These are phyloP conservation scores for Phytopythium kandeliae DNA, from an alignment of 352 stramenopile species.

Conservation along the genomic window DNA sequence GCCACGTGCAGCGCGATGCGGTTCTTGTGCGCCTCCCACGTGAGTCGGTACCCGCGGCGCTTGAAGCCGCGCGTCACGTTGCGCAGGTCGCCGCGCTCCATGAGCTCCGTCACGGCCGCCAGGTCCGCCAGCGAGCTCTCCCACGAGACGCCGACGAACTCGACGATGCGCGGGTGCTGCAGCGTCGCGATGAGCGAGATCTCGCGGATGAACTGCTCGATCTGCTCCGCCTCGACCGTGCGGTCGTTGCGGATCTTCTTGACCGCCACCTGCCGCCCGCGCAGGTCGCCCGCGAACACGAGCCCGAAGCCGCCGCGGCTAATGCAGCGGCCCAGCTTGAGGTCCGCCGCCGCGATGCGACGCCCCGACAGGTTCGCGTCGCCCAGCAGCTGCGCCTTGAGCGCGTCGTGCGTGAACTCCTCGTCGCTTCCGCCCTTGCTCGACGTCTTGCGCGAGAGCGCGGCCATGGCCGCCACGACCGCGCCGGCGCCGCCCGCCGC, in stretches of 20 bases:
- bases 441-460: constrained; percentile 1
- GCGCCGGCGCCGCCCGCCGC: constrained; percentile 5
- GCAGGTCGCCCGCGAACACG: constrained; percentile 31
- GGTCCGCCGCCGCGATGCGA: constrained; percentile 26
- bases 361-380: constrained; percentile 26
- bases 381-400: constrained; percentile 21
- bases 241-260: constrained; percentile 37
- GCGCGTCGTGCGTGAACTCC: constrained; percentile 20
- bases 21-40: constrained; percentile 46
- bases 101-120: constrained; percentile 61
- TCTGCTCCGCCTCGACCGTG: constrained; percentile 23
- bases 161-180: constrained; percentile 58
- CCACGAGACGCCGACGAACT: constrained; percentile 67
- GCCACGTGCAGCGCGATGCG: constrained; percentile 58
- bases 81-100: constrained; percentile 64
- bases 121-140: constrained; percentile 42
- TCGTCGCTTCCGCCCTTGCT: constrained; percentile 12
- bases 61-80: constrained; percentile 36
- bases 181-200: constrained; percentile 62
- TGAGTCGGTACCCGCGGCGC: constrained; percentile 18
- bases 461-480: constrained; percentile 5
- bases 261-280: constrained; percentile 27
- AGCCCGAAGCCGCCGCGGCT: constrained; percentile 39
- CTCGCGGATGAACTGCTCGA: constrained; percentile 38
- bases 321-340: constrained; percentile 31